Evolutionary conservation across 768 basidiomycete genomes (phyloP).

Genomic region (Lyophyllum decastes): DNA sequence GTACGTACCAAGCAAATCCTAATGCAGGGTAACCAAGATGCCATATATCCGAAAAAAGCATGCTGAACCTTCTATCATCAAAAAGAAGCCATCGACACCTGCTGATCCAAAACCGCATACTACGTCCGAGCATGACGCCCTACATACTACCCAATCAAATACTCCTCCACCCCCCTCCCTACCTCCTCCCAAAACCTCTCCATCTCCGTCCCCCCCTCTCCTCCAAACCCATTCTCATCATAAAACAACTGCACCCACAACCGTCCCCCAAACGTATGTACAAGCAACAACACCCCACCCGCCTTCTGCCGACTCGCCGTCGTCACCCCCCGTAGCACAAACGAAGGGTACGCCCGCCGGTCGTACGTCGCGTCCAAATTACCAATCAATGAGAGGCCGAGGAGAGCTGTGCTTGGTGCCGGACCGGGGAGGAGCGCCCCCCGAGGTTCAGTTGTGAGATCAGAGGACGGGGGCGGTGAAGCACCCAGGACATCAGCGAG

Average conservation of each 20-base stretch:
- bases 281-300: slow-evolving; percentile 62
- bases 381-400: slow-evolving; percentile 69
- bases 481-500: background rate
- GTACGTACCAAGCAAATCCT: too few relatives aligned
- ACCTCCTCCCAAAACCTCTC: slow-evolving; percentile 30
- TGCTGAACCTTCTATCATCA: too few relatives aligned
- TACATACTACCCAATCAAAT: too few relatives aligned
- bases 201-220: slow-evolving; percentile 12
- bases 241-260: slow-evolving; percentile 49
- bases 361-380: slow-evolving; percentile 68
- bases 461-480: background rate
- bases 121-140: too few relatives aligned
- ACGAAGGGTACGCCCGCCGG: slow-evolving; percentile 43
- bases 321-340: slow-evolving; percentile 58
- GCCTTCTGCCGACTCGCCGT: slow-evolving; percentile 66
- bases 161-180: slow-evolving; percentile 21
- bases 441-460: too few relatives aligned
- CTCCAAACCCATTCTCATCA: slow-evolving; percentile 30
- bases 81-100: too few relatives aligned
- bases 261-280: slow-evolving; percentile 59
- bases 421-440: slow-evolving; percentile 19
- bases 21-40: too few relatives aligned
- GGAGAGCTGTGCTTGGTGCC: slow-evolving; percentile 34
- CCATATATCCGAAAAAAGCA: too few relatives aligned
- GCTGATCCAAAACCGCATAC: too few relatives aligned